Percentiles rank a stretch among this genome's conserved stretches.
Conservation (phyloP, 2,329 filamentous ascomycete species). For the Metarhizium robertsii region DNA sequence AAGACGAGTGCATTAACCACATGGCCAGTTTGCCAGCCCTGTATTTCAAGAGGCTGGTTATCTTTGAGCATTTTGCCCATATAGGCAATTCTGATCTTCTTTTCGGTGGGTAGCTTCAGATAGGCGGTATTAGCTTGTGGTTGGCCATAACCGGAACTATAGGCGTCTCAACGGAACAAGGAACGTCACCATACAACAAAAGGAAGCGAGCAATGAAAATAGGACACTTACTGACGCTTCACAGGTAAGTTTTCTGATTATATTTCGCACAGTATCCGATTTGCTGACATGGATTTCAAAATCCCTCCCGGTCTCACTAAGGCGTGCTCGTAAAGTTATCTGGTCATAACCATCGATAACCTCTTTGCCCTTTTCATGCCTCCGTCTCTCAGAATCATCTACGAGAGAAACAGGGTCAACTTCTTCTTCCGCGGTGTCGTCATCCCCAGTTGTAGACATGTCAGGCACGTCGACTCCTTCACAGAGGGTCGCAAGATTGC, state of each 20-base stretch:
- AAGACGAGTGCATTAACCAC: conserved; percentile 70
- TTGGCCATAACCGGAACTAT: not conserved
- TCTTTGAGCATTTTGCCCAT: conserved; percentile 74
- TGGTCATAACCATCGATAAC: conserved; percentile 42
- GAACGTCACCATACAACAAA: not conserved
- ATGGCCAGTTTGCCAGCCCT: conserved; percentile 69
- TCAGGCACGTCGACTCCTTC: conserved; percentile 22
- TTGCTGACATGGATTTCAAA: conserved; percentile 47
- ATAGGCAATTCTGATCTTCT: conserved; percentile 64
- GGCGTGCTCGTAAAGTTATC: conserved; percentile 49
- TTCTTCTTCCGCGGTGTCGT: conserved; percentile 10
- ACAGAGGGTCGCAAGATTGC: conserved; percentile 36
- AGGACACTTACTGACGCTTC: conserved; percentile 7
- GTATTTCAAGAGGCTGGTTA: conserved; percentile 49
- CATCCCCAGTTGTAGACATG: conserved; percentile 24
- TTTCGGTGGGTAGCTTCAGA: conserved; percentile 44
- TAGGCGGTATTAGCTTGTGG: not conserved
- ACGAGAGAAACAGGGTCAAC: conserved; percentile 11
- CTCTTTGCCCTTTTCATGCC: conserved; percentile 52
- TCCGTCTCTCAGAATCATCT: conserved; percentile 27
- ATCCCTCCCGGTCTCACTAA: conserved; percentile 60
- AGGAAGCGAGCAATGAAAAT: not conserved
- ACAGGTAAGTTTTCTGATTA: conserved; percentile 50
- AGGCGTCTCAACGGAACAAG: not conserved
- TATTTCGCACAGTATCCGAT: conserved; percentile 52